A percentile compares a stretch with the other conserved stretches of the same genome.
Evolutionary conservation across 805 yeast species (phyloP).

Genomic region (Wickerhamiella dianesei): DNA sequence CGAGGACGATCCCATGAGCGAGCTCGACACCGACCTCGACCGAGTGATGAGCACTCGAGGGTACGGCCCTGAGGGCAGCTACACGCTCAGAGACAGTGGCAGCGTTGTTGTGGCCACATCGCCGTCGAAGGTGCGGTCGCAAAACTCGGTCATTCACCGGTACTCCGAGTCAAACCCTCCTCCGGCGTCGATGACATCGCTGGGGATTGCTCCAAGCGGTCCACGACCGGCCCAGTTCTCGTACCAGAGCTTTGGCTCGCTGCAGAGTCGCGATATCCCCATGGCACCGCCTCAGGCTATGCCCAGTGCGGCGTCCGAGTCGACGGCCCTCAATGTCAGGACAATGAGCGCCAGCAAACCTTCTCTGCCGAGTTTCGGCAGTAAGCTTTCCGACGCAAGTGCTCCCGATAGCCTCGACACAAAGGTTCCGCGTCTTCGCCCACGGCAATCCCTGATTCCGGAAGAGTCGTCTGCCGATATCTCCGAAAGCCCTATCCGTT

Average conservation of each 20-base stretch:
- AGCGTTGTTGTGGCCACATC: slow-evolving; percentile 14
- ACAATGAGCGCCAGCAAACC: too few relatives aligned
- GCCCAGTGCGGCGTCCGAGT: neutral
- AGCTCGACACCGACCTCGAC: slow-evolving; percentile 5
- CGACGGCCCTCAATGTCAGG: neutral
- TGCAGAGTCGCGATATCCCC: neutral
- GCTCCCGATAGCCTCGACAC: too few relatives aligned
- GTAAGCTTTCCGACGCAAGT: too few relatives aligned
- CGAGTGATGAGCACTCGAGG: slow-evolving; percentile 1
- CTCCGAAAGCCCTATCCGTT: too few relatives aligned
- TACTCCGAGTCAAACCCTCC: neutral
- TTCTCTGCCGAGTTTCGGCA: too few relatives aligned
- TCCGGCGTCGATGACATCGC: neutral
- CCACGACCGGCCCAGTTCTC: neutral
- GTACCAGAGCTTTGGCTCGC: neutral
- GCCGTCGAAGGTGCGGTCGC: neutral
- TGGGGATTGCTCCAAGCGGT: neutral
- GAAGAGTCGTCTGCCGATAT: neutral
- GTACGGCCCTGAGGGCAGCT: slow-evolving; percentile 1
- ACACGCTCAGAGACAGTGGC: slow-evolving; percentile 12
- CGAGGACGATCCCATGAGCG: slow-evolving; percentile 7
- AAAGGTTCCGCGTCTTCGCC: neutral
- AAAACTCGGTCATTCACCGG: neutral
- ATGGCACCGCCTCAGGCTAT: neutral
- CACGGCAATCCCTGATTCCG: neutral